phyloP scores from a whole-genome alignment of 2,329 filamentous ascomycete species.

The Colletotrichum sublineola region DNA sequence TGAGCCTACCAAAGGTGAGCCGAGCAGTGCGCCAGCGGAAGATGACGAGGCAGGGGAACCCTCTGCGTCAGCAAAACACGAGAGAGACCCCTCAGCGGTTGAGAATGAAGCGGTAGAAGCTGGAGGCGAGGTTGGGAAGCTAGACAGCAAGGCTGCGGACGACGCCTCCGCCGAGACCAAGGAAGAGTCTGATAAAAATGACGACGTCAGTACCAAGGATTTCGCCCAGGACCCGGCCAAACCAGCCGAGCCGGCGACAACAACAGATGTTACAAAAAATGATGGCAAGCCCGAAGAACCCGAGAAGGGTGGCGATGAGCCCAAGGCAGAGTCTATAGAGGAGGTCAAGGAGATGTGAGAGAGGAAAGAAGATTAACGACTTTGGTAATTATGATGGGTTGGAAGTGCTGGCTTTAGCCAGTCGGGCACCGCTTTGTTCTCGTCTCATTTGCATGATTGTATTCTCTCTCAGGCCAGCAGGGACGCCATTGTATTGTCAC shows the following conservation, averaged over 20 bases:
- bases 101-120: neutral
- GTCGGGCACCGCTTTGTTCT: neutral
- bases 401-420: neutral
- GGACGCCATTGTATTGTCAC: neutral
- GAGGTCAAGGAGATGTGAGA: conserved; percentile 25
- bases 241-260: conserved; percentile 41
- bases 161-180: conserved; percentile 45
- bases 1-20: conserved; percentile 3
- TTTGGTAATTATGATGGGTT: conserved; percentile 8
- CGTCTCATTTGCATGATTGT: neutral
- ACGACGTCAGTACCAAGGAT: conserved; percentile 39
- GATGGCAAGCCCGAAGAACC: conserved; percentile 42
- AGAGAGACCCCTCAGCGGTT: neutral
- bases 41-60: conserved; percentile 28
- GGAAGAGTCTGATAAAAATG: conserved; percentile 29
- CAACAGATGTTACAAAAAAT: conserved; percentile 43
- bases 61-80: conserved; percentile 32
- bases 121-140: conserved; percentile 11
- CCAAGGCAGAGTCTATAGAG: conserved; percentile 14
- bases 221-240: conserved; percentile 48
- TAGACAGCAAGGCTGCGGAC: conserved; percentile 30
- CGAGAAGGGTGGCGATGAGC: conserved; percentile 45
- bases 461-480: neutral
- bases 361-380: conserved; percentile 6
- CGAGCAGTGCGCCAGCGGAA: conserved; percentile 15